Conservation (phyloP, 2,329 filamentous ascomycete species). For the Podosphaera leucotricha region DNA sequence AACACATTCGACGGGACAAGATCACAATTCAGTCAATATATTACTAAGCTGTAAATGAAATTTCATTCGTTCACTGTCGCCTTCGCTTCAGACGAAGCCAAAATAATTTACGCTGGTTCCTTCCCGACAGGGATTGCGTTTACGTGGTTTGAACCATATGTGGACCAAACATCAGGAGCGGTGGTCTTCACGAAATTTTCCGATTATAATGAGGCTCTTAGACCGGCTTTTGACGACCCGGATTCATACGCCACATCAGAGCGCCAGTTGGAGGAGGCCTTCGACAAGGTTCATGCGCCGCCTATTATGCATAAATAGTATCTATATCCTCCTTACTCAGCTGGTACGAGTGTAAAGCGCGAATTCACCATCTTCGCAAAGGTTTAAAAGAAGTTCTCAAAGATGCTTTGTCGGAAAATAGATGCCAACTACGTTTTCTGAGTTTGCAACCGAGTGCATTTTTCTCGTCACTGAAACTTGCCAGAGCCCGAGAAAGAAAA, state of each 20-base stretch:
- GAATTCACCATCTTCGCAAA: neutral
- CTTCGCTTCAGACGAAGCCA: neutral
- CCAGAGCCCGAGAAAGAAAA: neutral
- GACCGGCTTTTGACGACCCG: too few relatives aligned
- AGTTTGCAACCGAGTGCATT: neutral
- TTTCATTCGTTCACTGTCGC: neutral
- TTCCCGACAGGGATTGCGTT: neutral
- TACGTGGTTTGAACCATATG: neutral
- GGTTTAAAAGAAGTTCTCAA: neutral
- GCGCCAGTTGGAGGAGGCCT: neutral
- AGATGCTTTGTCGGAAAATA: neutral
- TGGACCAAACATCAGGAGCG: neutral
- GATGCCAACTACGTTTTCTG: neutral
- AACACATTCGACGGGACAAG: neutral
- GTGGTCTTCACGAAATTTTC: neutral
- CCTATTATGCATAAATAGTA: neutral
- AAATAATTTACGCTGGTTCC: neutral
- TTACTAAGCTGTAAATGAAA: neutral
- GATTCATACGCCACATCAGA: neutral
- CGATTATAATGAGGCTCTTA: neutral
- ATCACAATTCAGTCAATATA: neutral
- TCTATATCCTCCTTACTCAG: neutral
- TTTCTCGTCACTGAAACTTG: neutral
- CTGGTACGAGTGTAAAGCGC: neutral
- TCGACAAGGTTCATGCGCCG: neutral